Percentiles rank a stretch among this genome's conserved stretches.
These are phyloP conservation scores for Jatropha multifida DNA, from an alignment of 441 rosid species.

Conservation along the genomic window DNA sequence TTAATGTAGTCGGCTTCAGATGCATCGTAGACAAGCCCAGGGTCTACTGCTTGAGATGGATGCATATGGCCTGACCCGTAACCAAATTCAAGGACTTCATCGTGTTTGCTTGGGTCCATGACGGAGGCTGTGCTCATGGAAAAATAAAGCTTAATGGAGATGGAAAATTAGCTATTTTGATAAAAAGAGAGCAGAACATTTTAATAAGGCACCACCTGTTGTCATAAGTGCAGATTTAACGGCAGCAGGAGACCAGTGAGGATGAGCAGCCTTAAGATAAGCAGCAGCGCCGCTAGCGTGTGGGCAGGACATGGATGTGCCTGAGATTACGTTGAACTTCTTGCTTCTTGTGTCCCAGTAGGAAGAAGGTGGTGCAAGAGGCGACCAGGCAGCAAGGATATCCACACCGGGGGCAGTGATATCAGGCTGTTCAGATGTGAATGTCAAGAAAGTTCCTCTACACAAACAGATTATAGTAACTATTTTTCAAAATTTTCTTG, in stretches of 20 bases:
- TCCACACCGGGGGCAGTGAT: constrained; percentile 80
- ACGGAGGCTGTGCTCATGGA: constrained; percentile 1
- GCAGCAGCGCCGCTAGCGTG: constrained; percentile 73
- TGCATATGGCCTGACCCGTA: constrained; percentile 73
- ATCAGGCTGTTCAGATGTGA: constrained; percentile 59
- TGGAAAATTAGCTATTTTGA: neutral
- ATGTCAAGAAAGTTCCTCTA: neutral
- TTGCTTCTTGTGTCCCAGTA: constrained; percentile 35
- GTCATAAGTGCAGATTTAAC: constrained; percentile 81
- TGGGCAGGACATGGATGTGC: constrained; percentile 93
- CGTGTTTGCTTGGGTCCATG: constrained; percentile 49
- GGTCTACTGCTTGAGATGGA: constrained; percentile 49
- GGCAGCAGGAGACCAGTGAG: constrained; percentile 65
- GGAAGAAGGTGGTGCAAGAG: constrained; percentile 24
- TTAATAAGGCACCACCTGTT: constrained; percentile 33
- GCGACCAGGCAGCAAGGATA: constrained; percentile 82
- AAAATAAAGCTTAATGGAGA: no score
- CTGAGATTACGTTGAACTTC: constrained; percentile 58
- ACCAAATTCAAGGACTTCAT: constrained; percentile 53
- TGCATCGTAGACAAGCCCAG: constrained; percentile 75
- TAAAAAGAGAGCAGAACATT: no score
- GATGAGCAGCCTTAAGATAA: constrained; percentile 58
- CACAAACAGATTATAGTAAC: no score
- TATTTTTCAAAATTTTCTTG: no score
- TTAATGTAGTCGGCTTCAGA: constrained; percentile 54